Evolutionary conservation across 495 filamentous ascomycete genomes (phyloP), one percentile per base, ranked within the genome.

Genomic region (Penicillium robsamsonii): DNA sequence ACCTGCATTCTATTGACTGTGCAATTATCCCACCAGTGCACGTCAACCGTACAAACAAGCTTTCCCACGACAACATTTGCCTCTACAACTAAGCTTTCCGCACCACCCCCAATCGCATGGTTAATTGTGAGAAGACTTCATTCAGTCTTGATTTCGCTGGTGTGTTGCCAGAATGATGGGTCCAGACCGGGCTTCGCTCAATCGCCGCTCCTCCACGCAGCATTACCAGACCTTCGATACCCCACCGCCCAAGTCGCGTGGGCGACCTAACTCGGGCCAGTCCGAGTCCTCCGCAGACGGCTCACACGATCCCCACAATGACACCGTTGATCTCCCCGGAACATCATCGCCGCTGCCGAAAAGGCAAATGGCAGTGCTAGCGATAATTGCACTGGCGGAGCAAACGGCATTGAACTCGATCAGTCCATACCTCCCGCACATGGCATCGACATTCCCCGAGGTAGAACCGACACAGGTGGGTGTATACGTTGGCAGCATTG

Each of bases 351-450:
- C 92, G 0, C 75, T 97, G 24, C 94, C 94, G 1, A 87, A 81
- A 61, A 86, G 75, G 64, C 95, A 97, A 70, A 86, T 98, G 50
- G 78, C 81, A 5, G 84, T 96, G 2, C 78, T 98, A 25, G 94
- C 92, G 2, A 72, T 97, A 59, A 89, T 98, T 45, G 91, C 92
- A 4, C 79, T 98, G 18, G 87, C 89, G 31, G 94, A 98, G 62
- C 94, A 98, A 73, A 97, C 95, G 0, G 94, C 94, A 1, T 82
- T 98, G 63, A 97, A 98, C 65, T 94, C 89, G 13, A 96, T 98
- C 57, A 88, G 87, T n/a, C 94, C 94, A 0, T 98, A 98, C 70
- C 83, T 98, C 0, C 94, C 94, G 0, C 83, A 91, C 54, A 97
- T 97, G 93, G 84, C 89, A 2, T 84, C 86, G 10, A 85, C 82